Evolutionary conservation across 768 basidiomycete species (phyloP), one percentile per base, ranked within the genome.

Genomic region (Tylopilus rubrobrunneus): DNA sequence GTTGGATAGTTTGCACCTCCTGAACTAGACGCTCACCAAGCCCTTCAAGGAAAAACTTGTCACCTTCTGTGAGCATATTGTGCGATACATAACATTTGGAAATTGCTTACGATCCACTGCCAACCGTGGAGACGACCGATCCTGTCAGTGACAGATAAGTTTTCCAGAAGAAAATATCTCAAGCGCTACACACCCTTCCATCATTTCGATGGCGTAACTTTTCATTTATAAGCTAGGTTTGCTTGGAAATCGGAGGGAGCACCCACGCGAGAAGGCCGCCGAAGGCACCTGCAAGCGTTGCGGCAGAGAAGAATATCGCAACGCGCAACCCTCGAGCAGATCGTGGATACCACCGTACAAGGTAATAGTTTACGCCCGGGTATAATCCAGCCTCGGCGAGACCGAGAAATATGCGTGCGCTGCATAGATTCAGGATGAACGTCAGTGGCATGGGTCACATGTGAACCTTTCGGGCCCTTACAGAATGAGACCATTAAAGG

Each of bases 251-350:
- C n/a, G 7, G 31, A 40, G n/a, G 45, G 11, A 14, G 27, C 1
- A 49, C 78, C 57, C 61, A 81, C 49, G 79, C 79, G 28, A 64
- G 71, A 42, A 81, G 58, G 34, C 81, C 79, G 44, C 80, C 78
- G 61, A 71, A 81, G 57, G 71, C 67, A 49, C 75, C 82, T n/a
- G 82, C 77, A 31, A 80, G 62, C 1, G 82, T 83, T 12, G 82
- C 82, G 39, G 82, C 81, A n/a, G 78, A 78, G 65, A 84, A 84
- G 73, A 86, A 85, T 31, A 85, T 72, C 5, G 83, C 81, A 51
- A 83, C 74, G 21, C 84, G 77, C 59, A 70, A 68, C 14, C 79
- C 82, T 44, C 82, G 77, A 60, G 86, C 84, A 45, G 71, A 68
- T 34, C 78, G 72, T 15, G 80, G 75, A 62, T 87, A 82, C 83